Evolutionary conservation across 2,329 filamentous ascomycete species (phyloP).

Genomic region (Fusarium lyarnte): DNA sequence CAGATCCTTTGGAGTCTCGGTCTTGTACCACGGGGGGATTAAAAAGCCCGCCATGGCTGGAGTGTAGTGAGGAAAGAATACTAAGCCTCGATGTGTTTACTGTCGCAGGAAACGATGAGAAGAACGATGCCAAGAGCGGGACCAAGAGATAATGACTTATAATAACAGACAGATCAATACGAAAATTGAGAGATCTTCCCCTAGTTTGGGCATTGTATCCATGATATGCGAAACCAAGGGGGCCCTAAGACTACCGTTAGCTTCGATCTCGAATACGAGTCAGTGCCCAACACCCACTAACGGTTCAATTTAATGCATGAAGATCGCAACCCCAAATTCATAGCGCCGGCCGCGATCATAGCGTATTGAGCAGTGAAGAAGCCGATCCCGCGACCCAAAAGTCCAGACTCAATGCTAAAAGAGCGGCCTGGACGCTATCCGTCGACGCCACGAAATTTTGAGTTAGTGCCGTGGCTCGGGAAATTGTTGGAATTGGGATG

Average conservation of each 20-base stretch:
- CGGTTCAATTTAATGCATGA: neutral
- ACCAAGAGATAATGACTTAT: neutral
- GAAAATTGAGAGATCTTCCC: neutral
- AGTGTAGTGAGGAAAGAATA: too few relatives aligned
- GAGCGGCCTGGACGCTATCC: neutral
- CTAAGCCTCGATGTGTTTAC: rapidly evolving
- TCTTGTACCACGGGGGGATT: constrained; percentile 22
- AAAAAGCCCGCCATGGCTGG: constrained; percentile 25
- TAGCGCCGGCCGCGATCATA: neutral
- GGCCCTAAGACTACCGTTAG: neutral
- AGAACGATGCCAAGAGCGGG: neutral
- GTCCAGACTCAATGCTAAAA: neutral
- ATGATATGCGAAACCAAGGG: neutral
- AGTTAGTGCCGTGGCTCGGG: neutral
- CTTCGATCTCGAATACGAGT: neutral
- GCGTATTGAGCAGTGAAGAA: neutral
- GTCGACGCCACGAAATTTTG: neutral
- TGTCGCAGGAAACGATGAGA: neutral
- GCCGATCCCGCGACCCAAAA: neutral
- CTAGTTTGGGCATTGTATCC: neutral
- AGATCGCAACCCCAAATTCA: neutral
- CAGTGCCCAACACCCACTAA: neutral
- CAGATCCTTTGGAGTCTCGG: neutral
- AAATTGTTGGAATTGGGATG: neutral
- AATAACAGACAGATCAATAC: neutral